Percentiles rank a stretch among this genome's conserved stretches.
Conservation (phyloP, 2,329 filamentous ascomycete genomes). For the Neonectria hederae region DNA sequence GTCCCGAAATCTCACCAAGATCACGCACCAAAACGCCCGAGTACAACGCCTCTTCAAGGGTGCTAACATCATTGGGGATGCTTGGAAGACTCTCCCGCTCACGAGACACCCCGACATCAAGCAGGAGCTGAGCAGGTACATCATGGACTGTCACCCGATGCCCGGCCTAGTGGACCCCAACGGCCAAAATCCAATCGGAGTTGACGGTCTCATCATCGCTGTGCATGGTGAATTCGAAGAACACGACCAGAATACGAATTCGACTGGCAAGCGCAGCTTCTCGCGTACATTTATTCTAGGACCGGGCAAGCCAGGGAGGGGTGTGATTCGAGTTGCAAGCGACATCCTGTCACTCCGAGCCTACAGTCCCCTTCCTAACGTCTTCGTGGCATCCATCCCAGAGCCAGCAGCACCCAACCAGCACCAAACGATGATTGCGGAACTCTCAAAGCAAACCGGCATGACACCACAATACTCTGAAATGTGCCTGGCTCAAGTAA, state of each 20-base stretch:
- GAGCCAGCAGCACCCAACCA: slow-evolving; percentile 51
- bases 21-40: slow-evolving; percentile 68
- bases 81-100: slow-evolving; percentile 75
- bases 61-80: slow-evolving; percentile 68
- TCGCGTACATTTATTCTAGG: slow-evolving; percentile 83
- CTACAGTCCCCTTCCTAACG: slow-evolving; percentile 63
- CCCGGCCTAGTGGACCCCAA: slow-evolving; percentile 76
- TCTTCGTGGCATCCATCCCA: slow-evolving; percentile 47
- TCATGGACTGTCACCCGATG: slow-evolving; percentile 82
- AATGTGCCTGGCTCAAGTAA: slow-evolving; percentile 81
- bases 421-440: slow-evolving; percentile 75
- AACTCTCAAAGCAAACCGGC: slow-evolving; percentile 79
- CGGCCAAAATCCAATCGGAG: slow-evolving; percentile 70
- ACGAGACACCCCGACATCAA: slow-evolving; percentile 80
- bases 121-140: slow-evolving; percentile 75
- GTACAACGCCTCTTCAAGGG: slow-evolving; percentile 75
- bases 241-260: slow-evolving; percentile 63
- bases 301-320: slow-evolving; percentile 72
- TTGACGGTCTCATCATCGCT: slow-evolving; percentile 80
- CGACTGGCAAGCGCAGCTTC: slow-evolving; percentile 77
- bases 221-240: slow-evolving; percentile 90
- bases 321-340: slow-evolving; percentile 77
- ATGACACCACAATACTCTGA: slow-evolving; percentile 83
- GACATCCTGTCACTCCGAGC: slow-evolving; percentile 80
- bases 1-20: slow-evolving; percentile 80